Base-by-base conservation (phyloP, 2,329 filamentous ascomycete species). In the Phyllosticta capitalensis region DNA sequence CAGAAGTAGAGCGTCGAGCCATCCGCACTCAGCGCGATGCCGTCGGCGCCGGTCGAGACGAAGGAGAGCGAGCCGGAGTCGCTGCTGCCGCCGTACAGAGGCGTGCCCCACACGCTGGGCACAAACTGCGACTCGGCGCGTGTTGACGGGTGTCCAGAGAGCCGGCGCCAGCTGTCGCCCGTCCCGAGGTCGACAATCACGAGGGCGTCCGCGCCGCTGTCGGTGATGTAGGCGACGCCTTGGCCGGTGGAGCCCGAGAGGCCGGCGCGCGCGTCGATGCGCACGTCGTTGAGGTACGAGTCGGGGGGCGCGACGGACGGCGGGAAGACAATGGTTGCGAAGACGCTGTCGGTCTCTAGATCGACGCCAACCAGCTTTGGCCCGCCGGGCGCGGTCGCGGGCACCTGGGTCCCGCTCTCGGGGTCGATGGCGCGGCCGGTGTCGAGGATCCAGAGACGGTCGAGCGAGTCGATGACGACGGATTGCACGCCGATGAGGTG, bases 401-500 rank as follows among this genome's bases (percentile, higher is more conserved):
- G 65, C 9, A 81, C 71, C 10, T 80, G 73, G 0, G 73, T 75
- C 4, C 76, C 76, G 52, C 79, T 72, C 0, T 66, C 64, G 4
- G 71, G 72, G 19, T 51, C 19, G n/a, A 71, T 65, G 1, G 74
- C 74, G 21, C 79, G 73, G 9, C 79, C 79, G 2, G 79, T 81
- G 62, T 82, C 80, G 7, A 82, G 73, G 56, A 82, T 76, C 79
- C 79, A 81, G 20, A 81, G 72, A 6, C 77, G 74, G 65, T 82
- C 78, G 2, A 69, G 65, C 0, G 78, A 63, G 62, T 82, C 79
- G 19, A 81, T 72, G 10, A 82, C 78, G 1, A 82, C 77, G 48
- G 74, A 78, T 65, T 82, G 79, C 0, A 80, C 77, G 53, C 78
- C 77, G 59, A 81, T 78, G 10, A 81, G 68, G 65, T 80, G 75